These are phyloP conservation scores for Aspergillus wentii DNA, from an alignment of 495 filamentous ascomycete genomes.

Conservation along the genomic window DNA sequence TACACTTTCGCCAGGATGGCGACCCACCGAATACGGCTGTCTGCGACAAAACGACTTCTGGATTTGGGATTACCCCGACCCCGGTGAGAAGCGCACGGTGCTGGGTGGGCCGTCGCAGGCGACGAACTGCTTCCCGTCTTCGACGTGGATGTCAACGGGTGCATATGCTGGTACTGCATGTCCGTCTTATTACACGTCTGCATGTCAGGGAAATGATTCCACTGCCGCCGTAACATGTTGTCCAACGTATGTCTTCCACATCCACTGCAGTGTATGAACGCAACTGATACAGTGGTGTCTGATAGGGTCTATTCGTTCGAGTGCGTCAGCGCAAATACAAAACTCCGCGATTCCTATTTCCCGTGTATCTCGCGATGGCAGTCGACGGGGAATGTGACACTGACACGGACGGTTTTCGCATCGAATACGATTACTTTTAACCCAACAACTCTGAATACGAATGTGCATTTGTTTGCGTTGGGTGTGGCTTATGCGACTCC, in stretches of 20 bases:
- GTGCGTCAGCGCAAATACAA: neutral
- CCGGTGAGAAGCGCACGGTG: constrained; percentile 13
- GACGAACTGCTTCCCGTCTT: constrained; percentile 18
- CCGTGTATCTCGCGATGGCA: constrained; percentile 3
- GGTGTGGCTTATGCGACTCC: constrained; percentile 17
- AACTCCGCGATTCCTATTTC: constrained; percentile 1
- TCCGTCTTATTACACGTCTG: constrained; percentile 18
- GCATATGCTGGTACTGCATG: constrained; percentile 18
- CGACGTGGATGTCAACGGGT: constrained; percentile 10
- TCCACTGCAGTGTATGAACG: no score
- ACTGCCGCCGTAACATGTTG: constrained; percentile 15
- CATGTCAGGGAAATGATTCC: constrained; percentile 2
- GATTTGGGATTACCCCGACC: constrained; percentile 16
- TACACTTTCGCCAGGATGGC: constrained; percentile 2
- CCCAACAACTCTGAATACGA: constrained; percentile 5
- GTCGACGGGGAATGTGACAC: neutral
- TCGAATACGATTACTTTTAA: constrained; percentile 8
- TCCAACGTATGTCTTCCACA: constrained; percentile 12
- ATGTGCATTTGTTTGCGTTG: constrained; percentile 18
- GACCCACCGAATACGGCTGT: constrained; percentile 13
- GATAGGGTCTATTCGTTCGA: constrained; percentile 3
- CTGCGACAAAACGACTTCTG: constrained; percentile 16
- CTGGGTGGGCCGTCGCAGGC: constrained; percentile 24
- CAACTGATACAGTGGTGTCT: no score
- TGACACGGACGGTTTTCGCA: constrained; percentile 6